Conservation (phyloP, 345 rosid genomes). For the Syzygium jambos region DNA sequence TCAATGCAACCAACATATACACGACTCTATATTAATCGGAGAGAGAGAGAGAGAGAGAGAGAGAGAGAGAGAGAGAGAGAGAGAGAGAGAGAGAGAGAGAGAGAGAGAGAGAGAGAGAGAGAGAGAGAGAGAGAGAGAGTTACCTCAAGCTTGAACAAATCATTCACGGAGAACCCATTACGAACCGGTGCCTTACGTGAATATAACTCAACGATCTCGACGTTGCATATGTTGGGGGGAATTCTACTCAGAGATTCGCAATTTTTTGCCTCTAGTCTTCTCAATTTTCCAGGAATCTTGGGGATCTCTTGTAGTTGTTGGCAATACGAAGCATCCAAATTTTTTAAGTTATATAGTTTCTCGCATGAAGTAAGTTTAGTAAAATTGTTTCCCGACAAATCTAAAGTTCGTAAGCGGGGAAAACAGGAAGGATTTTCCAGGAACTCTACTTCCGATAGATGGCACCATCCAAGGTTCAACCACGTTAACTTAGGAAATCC, state of each 20-base stretch:
- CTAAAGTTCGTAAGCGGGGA: accelerated
- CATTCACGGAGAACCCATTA: accelerated
- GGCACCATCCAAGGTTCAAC: accelerated
- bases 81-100: too few species aligned
- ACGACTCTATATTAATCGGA: too few species aligned
- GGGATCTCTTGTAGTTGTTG: not conserved
- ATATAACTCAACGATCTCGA: accelerated
- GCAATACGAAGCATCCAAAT: accelerated
- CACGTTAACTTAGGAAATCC: not conserved
- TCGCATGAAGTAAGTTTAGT: not conserved
- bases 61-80: too few species aligned
- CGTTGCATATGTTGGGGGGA: not conserved
- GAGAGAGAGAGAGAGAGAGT: not conserved
- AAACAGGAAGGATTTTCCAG: not conserved
- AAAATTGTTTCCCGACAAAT: accelerated
- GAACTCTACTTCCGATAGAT: not conserved
- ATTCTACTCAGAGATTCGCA: not conserved
- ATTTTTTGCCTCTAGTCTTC: accelerated
- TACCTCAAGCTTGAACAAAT: not conserved
- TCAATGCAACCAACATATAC: too few species aligned
- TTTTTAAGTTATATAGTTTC: accelerated
- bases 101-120: not conserved
- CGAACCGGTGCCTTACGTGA: accelerated
- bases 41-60: not conserved
- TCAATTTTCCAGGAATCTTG: not conserved